Percentiles rank a stretch among this genome's conserved stretches.
Conservation (phyloP, 1,139 yeast genomes). For the Nadsonia commutata region DNA sequence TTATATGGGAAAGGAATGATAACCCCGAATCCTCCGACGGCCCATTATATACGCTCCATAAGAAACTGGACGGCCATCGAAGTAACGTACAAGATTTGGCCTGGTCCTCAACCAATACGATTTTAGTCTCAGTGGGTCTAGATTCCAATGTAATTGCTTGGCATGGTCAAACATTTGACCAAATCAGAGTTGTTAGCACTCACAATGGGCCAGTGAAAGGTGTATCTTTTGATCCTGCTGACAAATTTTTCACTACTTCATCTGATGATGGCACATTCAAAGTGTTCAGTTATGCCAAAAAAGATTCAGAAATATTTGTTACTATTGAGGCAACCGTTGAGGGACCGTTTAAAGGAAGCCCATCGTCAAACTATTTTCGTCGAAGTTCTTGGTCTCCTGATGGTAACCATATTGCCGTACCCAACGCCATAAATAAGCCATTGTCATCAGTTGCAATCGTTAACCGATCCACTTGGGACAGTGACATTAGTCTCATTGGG, state of each 20-base stretch:
- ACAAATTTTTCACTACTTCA: constrained; percentile 91
- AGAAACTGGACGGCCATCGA: constrained; percentile 87
- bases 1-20: constrained; percentile 88
- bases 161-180: constrained; percentile 87
- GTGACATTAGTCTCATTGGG: constrained; percentile 77
- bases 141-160: constrained; percentile 86
- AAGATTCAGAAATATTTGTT: constrained; percentile 67
- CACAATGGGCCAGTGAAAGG: constrained; percentile 96
- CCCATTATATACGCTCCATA: constrained; percentile 52
- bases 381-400: constrained; percentile 97
- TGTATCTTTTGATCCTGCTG: constrained; percentile 93
- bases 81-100: constrained; percentile 95
- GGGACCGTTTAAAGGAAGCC: constrained; percentile 79
- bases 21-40: constrained; percentile 28
- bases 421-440: constrained; percentile 95
- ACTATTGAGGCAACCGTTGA: constrained; percentile 54
- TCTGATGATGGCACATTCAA: constrained; percentile 89
- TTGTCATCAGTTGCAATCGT: constrained; percentile 80
- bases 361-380: constrained; percentile 82
- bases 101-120: constrained; percentile 91
- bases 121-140: constrained; percentile 83
- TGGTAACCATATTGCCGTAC: constrained; percentile 91
- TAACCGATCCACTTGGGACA: constrained; percentile 85
- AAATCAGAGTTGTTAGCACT: constrained; percentile 73
- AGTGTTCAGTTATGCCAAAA: constrained; percentile 69